Conservation (phyloP, 2,329 filamentous ascomycete genomes). For the Setomelanomma holmii region DNA sequence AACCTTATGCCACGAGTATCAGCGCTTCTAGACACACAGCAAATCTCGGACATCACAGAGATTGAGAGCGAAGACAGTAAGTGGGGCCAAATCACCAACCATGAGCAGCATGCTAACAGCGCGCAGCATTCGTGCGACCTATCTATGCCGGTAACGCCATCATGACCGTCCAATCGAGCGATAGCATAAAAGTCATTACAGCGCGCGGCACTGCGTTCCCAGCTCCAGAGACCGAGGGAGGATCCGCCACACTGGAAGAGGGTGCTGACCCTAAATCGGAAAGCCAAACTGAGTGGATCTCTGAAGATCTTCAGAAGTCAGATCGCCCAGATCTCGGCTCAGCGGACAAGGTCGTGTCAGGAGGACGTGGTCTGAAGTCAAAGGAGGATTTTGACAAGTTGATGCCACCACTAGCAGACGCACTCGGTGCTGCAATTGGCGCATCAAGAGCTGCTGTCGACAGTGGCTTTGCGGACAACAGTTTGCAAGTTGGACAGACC, state of each 20-base stretch:
- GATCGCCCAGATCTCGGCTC: slow-evolving; percentile 92
- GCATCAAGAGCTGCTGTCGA: slow-evolving; percentile 95
- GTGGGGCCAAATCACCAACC: slow-evolving; percentile 30
- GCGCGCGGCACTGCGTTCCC: slow-evolving; percentile 93
- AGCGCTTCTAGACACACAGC: slow-evolving; percentile 88
- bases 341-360: slow-evolving; percentile 89
- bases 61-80: slow-evolving; percentile 86
- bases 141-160: slow-evolving; percentile 99
- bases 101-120: slow-evolving; percentile 7
- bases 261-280: slow-evolving; percentile 83
- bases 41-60: slow-evolving; percentile 87
- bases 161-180: slow-evolving; percentile 89
- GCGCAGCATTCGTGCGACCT: slow-evolving; percentile 81
- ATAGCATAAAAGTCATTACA: slow-evolving; percentile 86
- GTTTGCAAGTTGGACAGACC: slow-evolving; percentile 95
- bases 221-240: slow-evolving; percentile 72
- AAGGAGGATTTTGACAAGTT: slow-evolving; percentile 96
- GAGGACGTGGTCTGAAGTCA: slow-evolving; percentile 92
- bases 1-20: slow-evolving; percentile 90
- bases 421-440: slow-evolving; percentile 92
- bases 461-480: slow-evolving; percentile 97
- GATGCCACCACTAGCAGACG: slow-evolving; percentile 90
- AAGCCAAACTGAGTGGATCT: slow-evolving; percentile 83
- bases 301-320: slow-evolving; percentile 89
- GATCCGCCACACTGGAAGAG: slow-evolving; percentile 78